Base-by-base conservation (phyloP, 2,329 filamentous ascomycete species). In the Talaromyces funiculosus region DNA sequence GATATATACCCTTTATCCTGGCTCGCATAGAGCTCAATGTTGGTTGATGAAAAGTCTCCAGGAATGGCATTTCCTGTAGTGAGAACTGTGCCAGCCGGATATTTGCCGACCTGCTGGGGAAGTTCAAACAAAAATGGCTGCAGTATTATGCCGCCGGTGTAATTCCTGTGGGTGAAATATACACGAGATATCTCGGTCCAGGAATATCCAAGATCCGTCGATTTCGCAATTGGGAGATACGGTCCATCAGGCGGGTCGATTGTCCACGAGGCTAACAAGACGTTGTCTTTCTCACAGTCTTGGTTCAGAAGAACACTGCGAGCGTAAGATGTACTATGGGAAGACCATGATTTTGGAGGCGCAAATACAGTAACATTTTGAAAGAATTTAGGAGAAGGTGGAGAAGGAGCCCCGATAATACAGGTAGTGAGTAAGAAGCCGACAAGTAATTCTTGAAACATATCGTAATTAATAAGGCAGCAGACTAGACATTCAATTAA, bases 1-100 rank as follows among this genome's bases (percentile, higher is more conserved):
- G 10, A 14, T 7, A 31, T 20, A 20, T 29, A 55, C 53, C 53
- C 54, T 8, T 43, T 8, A 68, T 90, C 85, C 7, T 71, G 76
- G 47, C 82, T 86, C 7, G 85, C 87, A 67, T 90, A 90, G 7
- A 90, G 75, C 63, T 90, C 87, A 53, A 90, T 87, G 64, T 87
- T 80, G 0, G 87, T 90, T 62, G 78, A 75, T 42, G 81, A 85
- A 29, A 89, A 77, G 70, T 89, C 68, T 1, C 66, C 71, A 69
- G 63, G 74, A 67, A 71, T 83, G 29, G 82, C 83, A 63, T 81
- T 86, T 1, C 85, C 86, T 0, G 86, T 80, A 7, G 82, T 72
- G 9, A 90, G 77, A 20, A 91, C 74, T 0, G 87, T 90, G 2
- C 87, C 88, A 3, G 80, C 81, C 1, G 79, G 73, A 67, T 81